Conservation (phyloP, 768 basidiomycete species). For the Lenzites betulinus region DNA sequence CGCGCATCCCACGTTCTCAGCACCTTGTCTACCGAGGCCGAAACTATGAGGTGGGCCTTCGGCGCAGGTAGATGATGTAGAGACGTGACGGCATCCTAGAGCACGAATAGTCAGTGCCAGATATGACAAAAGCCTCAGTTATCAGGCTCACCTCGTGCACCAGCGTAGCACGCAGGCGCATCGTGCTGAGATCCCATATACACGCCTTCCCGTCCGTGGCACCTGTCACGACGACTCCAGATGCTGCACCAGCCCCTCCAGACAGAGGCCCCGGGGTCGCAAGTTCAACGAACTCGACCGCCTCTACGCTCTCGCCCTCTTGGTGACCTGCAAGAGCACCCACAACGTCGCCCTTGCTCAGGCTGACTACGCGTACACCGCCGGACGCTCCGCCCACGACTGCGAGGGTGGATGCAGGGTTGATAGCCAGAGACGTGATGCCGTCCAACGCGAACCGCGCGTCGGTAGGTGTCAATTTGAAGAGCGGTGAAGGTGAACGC, state of each 20-base stretch:
- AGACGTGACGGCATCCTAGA: conserved; percentile 86
- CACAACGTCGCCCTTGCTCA: conserved; percentile 85
- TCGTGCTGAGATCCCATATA: conserved; percentile 92
- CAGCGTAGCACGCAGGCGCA: conserved; percentile 79
- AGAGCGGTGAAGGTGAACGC: conserved; percentile 69
- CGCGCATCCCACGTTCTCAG: conserved; percentile 93
- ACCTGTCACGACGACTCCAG: conserved; percentile 76
- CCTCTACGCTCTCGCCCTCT: conserved; percentile 88
- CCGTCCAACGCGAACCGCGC: conserved; percentile 79
- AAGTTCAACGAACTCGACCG: conserved; percentile 80
- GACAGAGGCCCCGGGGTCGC: conserved; percentile 46
- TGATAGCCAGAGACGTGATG: conserved; percentile 85
- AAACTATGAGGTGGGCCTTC: conserved; percentile 75
- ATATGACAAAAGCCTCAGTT: not conserved
- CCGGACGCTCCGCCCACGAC: conserved; percentile 89
- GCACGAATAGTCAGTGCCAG: not conserved
- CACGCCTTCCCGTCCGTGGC: conserved; percentile 94
- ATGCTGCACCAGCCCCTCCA: conserved; percentile 45
- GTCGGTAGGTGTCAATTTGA: conserved; percentile 74
- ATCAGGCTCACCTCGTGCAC: conserved; percentile 68
- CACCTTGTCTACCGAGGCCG: conserved; percentile 84
- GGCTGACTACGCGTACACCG: conserved; percentile 81
- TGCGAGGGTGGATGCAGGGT: conserved; percentile 85
- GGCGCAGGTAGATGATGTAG: conserved; percentile 75
- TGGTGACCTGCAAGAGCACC: conserved; percentile 79